Percentiles rank a stretch among this genome's conserved stretches.
Evolutionary conservation across 768 basidiomycete species (phyloP).

Genomic region (Kwoniella botswanensis): DNA sequence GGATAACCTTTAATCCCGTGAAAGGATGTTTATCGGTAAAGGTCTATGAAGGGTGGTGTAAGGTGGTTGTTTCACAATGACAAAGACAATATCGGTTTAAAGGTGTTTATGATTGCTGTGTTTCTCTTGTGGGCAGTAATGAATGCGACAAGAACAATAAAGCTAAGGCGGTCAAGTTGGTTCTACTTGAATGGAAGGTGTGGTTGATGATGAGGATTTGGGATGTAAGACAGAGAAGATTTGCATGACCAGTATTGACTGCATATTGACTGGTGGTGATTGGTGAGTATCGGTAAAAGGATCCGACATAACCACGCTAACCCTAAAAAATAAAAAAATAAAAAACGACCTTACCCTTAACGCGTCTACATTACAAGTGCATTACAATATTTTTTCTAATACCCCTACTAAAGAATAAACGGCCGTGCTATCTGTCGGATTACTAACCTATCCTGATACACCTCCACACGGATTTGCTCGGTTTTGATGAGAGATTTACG

Average conservation of each 20-base stretch:
- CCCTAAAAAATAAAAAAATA: neutral
- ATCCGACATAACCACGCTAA: neutral
- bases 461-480: constrained; percentile 1
- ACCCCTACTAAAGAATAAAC: neutral
- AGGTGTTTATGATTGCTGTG: neutral
- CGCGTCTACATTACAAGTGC: neutral
- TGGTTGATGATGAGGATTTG: too few relatives aligned
- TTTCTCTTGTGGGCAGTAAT: neutral
- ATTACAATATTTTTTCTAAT: neutral
- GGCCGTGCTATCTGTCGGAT: neutral
- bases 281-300: neutral
- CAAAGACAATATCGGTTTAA: neutral
- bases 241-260: too few relatives aligned
- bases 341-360: neutral
- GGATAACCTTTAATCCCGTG: neutral
- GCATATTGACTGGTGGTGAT: neutral
- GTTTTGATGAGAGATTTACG: neutral
- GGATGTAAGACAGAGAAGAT: too few relatives aligned
- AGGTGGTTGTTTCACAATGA: neutral
- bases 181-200: too few relatives aligned
- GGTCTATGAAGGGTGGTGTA: neutral
- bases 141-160: too few relatives aligned
- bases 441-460: neutral
- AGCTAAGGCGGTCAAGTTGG: too few relatives aligned
- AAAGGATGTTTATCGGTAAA: neutral